Percentiles rank a stretch among this genome's conserved stretches.
These are phyloP conservation scores for Neocatenulostroma microsporum DNA, from an alignment of 2,329 filamentous ascomycete genomes.

Conservation along the genomic window DNA sequence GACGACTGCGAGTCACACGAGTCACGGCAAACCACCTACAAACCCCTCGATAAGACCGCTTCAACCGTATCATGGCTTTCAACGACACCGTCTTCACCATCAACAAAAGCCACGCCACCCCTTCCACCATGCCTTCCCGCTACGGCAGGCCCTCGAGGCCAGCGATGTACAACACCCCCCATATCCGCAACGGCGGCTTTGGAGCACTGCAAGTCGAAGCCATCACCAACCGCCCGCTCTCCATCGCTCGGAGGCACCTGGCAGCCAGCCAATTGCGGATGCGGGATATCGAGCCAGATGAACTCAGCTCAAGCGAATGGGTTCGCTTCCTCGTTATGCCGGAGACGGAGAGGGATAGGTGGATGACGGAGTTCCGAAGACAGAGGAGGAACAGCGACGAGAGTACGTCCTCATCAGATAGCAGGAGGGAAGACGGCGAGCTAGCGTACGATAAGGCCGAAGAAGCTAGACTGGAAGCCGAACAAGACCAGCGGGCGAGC, in stretches of 20 bases:
- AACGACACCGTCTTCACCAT: too few species aligned
- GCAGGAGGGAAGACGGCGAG: conserved; percentile 14
- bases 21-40: too few species aligned
- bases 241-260: conserved; percentile 28
- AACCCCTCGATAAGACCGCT: too few species aligned
- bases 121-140: too few species aligned
- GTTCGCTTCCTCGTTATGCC: conserved; percentile 30
- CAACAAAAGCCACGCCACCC: too few species aligned
- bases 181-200: conserved; percentile 28
- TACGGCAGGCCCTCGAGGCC: too few species aligned
- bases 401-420: conserved; percentile 12
- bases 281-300: conserved; percentile 29
- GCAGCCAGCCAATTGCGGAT: conserved; percentile 28
- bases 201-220: conserved; percentile 29
- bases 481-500: conserved; percentile 14
- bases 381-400: conserved; percentile 21
- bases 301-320: conserved; percentile 28
- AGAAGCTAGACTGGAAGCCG: conserved; percentile 24
- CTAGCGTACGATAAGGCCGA: conserved; percentile 23
- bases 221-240: conserved; percentile 26
- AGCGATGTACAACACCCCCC: conserved; percentile 30
- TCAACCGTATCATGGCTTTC: too few species aligned
- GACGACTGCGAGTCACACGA: too few species aligned
- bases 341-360: conserved; percentile 26
- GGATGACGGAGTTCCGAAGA: conserved; percentile 25